phyloP scores from a whole-genome alignment of 345 rosid genomes.

The Hibiscus trionum region DNA sequence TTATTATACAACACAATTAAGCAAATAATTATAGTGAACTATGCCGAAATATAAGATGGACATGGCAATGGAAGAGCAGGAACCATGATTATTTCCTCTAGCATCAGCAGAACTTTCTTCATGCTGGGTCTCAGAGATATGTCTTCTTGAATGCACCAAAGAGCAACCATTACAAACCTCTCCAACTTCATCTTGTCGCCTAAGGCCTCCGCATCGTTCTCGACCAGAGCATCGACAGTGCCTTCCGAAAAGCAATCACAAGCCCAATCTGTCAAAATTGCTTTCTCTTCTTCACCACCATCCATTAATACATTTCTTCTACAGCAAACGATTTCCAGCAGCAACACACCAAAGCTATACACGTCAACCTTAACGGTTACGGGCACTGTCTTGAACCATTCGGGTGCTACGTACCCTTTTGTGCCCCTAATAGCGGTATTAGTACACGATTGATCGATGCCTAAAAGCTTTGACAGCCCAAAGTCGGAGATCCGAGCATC shows the following conservation, averaged over 20 bases:
- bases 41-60: too few relatives aligned
- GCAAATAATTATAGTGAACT: too few relatives aligned
- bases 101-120: slow-evolving; percentile 32
- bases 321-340: slow-evolving; percentile 35
- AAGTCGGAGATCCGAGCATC: slow-evolving; percentile 40
- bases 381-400: slow-evolving; percentile 37
- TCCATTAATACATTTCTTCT: slow-evolving; percentile 21
- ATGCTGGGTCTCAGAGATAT: slow-evolving; percentile 26
- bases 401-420: slow-evolving; percentile 40
- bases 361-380: slow-evolving; percentile 37
- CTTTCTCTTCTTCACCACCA: slow-evolving; percentile 16
- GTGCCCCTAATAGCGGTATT: slow-evolving; percentile 38
- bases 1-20: too few relatives aligned
- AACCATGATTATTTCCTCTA: slow-evolving; percentile 31
- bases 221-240: slow-evolving; percentile 22
- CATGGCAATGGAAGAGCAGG: slow-evolving; percentile 16
- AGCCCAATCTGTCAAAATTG: slow-evolving; percentile 29
- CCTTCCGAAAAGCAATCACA: slow-evolving; percentile 28
- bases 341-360: slow-evolving; percentile 34
- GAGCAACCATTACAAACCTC: slow-evolving; percentile 25
- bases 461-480: slow-evolving; percentile 44
- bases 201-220: slow-evolving; percentile 14
- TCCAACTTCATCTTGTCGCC: slow-evolving; percentile 12
- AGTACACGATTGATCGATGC: slow-evolving; percentile 33
- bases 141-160: slow-evolving; percentile 43